Percentiles rank a stretch among this genome's conserved stretches.
Conservation (phyloP, 495 filamentous ascomycete genomes). For the Xylaria cubensis region DNA sequence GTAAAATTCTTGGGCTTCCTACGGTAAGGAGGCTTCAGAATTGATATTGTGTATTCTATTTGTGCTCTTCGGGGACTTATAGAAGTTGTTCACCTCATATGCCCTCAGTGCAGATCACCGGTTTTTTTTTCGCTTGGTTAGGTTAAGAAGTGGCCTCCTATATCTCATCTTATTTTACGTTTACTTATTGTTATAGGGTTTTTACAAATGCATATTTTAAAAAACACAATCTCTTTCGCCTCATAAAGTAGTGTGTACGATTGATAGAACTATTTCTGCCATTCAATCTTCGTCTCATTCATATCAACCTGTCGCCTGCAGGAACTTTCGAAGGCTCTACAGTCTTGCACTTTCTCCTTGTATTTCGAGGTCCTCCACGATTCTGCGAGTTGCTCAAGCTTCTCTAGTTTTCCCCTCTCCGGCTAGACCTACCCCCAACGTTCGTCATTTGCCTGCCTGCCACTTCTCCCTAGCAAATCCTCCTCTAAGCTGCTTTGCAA, state of each 20-base stretch:
- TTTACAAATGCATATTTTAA: background rate
- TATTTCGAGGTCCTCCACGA: background rate
- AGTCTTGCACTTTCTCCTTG: slow-evolving; percentile 1
- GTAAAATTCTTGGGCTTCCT: background rate
- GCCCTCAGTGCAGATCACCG: background rate
- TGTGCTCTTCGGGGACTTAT: background rate
- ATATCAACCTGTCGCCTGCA: background rate
- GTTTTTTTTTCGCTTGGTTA: background rate
- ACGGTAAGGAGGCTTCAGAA: background rate
- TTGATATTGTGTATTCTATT: background rate
- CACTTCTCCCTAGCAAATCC: background rate
- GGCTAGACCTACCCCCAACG: background rate
- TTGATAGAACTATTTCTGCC: slow-evolving; percentile 1
- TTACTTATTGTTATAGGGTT: background rate
- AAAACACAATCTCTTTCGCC: background rate
- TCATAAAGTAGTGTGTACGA: background rate
- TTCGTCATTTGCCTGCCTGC: background rate
- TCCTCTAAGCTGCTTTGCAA: background rate
- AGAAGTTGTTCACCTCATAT: background rate
- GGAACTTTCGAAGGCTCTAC: background rate
- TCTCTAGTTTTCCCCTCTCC: slow-evolving; percentile 1
- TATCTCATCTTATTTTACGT: background rate
- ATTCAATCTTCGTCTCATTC: background rate
- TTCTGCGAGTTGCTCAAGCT: background rate
- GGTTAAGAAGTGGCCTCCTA: background rate